Conservation (phyloP, 1,284 basidiomycete genomes). For the Naganishia sp. region DNA sequence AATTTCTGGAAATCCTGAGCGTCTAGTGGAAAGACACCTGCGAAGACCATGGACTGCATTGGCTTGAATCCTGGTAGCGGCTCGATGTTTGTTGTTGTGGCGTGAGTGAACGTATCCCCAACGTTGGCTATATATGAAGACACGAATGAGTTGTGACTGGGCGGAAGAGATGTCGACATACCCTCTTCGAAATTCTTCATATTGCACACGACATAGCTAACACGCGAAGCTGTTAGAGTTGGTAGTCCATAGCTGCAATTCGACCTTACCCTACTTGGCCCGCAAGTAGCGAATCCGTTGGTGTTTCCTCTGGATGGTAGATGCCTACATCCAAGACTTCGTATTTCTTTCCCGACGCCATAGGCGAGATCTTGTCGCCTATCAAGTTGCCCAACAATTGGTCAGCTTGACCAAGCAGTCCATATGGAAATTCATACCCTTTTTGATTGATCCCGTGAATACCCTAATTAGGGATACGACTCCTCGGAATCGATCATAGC, state of each 20-base stretch:
- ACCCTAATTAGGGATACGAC: conserved; percentile 90
- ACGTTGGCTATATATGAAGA: conserved; percentile 63
- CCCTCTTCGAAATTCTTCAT: conserved; percentile 99
- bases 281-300: conserved; percentile 68
- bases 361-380: conserved; percentile 88
- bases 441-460: conserved; percentile 60
- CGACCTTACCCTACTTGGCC: conserved; percentile 85
- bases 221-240: neutral
- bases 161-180: conserved; percentile 45
- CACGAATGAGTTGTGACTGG: conserved; percentile 34
- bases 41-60: conserved; percentile 95
- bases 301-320: conserved; percentile 84
- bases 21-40: conserved; percentile 92
- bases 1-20: conserved; percentile 87
- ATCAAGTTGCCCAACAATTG: conserved; percentile 24
- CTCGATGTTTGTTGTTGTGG: conserved; percentile 68
- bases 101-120: conserved; percentile 86
- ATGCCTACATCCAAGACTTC: conserved; percentile 90
- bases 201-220: conserved; percentile 67
- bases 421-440: conserved; percentile 47
- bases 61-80: conserved; percentile 90
- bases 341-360: conserved; percentile 84
- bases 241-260: neutral
- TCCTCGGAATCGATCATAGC: conserved; percentile 94
- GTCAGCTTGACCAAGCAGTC: conserved; percentile 51